Evolutionary conservation across 1,284 basidiomycete species (phyloP).

Genomic region (Naganishia sp.): DNA sequence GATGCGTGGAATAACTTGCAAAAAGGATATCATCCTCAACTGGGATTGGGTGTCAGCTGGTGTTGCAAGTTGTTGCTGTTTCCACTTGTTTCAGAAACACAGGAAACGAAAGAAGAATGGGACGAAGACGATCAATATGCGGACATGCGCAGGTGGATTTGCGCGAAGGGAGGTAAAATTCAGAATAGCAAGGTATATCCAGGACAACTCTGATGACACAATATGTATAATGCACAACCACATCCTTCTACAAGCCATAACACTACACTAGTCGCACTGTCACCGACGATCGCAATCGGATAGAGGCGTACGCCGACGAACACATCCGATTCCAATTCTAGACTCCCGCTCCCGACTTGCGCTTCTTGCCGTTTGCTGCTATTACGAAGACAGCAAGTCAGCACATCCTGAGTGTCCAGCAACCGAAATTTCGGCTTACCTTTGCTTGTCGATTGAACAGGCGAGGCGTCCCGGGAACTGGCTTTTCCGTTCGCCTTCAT

Average conservation of each 20-base stretch:
- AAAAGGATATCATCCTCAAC: conserved; percentile 26
- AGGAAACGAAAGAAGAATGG: not conserved
- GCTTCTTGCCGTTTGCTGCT: conserved; percentile 21
- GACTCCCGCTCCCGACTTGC: conserved; percentile 13
- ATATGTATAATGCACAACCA: conserved; percentile 11
- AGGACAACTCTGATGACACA: not conserved
- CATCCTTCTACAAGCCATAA: conserved; percentile 20
- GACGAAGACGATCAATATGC: not conserved
- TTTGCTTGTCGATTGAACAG: conserved; percentile 29
- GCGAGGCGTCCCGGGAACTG: conserved; percentile 31
- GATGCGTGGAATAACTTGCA: conserved; percentile 12
- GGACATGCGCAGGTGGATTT: conserved; percentile 8
- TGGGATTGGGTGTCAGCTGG: conserved; percentile 15
- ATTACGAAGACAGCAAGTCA: not conserved
- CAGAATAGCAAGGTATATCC: conserved; percentile 12
- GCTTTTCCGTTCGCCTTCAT: conserved; percentile 45
- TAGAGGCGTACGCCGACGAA: too few species aligned
- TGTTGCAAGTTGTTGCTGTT: conserved; percentile 16
- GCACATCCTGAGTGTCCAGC: not conserved
- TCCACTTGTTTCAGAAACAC: not conserved
- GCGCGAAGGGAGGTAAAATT: conserved; percentile 3
- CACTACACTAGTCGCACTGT: not conserved
- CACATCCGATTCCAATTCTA: not conserved
- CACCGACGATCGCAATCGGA: too few species aligned
- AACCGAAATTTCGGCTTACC: not conserved